A percentile compares a stretch with the other conserved stretches of the same genome.
phyloP scores from a whole-genome alignment of 805 yeast genomes.

The Blastobotrys americana region DNA sequence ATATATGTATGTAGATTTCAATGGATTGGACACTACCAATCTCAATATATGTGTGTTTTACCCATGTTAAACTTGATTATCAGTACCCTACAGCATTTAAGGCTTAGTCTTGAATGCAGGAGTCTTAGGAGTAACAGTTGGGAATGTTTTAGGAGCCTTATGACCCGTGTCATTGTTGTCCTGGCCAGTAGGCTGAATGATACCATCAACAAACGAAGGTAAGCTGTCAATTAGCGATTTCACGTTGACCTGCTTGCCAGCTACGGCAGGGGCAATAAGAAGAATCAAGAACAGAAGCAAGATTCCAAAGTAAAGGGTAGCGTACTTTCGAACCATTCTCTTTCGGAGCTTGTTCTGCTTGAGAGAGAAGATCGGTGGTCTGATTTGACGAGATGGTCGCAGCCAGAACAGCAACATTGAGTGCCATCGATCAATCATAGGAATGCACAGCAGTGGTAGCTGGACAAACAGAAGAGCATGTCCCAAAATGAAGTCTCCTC shows the following conservation, averaged over 20 bases:
- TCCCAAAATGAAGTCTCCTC: conserved; percentile 93
- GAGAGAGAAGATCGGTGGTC: conserved; percentile 95
- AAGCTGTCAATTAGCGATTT: conserved; percentile 27
- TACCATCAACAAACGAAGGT: conserved; percentile 44
- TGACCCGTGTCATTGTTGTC: conserved; percentile 69
- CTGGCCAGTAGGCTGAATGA: conserved; percentile 84
- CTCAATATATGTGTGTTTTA: too few species aligned
- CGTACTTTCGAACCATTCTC: conserved; percentile 95
- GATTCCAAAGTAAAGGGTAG: conserved; percentile 67
- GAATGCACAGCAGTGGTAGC: conserved; percentile 78
- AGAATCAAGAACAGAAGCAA: conserved; percentile 64
- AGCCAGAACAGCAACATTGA: conserved; percentile 98
- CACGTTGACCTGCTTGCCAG: conserved; percentile 48
- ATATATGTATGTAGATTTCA: too few species aligned
- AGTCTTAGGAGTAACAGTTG: conserved; percentile 46
- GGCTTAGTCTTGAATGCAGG: conserved; percentile 18
- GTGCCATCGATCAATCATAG: conserved; percentile 94
- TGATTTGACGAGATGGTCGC: conserved; percentile 90
- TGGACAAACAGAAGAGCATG: conserved; percentile 83
- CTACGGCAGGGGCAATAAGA: conserved; percentile 89
- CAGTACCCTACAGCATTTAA: conserved; percentile 9
- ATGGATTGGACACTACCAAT: too few species aligned
- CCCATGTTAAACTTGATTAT: too few species aligned
- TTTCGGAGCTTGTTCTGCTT: conserved; percentile 94
- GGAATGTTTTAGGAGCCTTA: conserved; percentile 31